Evolutionary conservation across 306 rosid genomes (phyloP).

Genomic region (Cicer pinnatifidum): DNA sequence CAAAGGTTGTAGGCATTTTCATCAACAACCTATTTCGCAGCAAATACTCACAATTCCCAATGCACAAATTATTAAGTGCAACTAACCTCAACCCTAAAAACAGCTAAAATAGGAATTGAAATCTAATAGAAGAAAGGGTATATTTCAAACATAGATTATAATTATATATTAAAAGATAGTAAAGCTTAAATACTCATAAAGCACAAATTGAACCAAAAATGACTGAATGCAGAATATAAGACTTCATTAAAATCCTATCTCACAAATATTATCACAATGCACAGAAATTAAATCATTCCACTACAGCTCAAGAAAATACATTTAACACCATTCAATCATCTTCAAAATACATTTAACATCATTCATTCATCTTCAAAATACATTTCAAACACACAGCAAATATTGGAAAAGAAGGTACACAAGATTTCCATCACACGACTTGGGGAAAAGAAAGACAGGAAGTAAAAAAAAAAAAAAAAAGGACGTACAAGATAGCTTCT

Average conservation of each 20-base stretch:
- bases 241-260: background rate
- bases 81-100: background rate
- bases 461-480: background rate
- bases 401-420: background rate
- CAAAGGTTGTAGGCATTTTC: slow-evolving; percentile 14
- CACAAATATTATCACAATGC: slow-evolving; percentile 2
- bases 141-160: background rate
- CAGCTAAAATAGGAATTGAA: background rate
- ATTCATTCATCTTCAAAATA: slow-evolving; percentile 7
- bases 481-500: slow-evolving; percentile 3
- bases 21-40: background rate
- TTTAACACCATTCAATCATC: background rate
- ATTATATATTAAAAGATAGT: slow-evolving; percentile 16
- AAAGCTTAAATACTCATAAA: slow-evolving; percentile 4
- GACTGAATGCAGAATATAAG: background rate
- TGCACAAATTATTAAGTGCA: background rate
- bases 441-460: background rate
- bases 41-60: background rate
- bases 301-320: background rate
- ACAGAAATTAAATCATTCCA: background rate
- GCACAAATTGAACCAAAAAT: slow-evolving; percentile 8
- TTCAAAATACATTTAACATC: background rate
- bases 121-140: slow-evolving; percentile 10
- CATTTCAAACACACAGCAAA: background rate
- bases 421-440: background rate